A percentile compares a stretch with the other conserved stretches of the same genome.
These are phyloP conservation scores for Pleurotus ostreatus DNA, from an alignment of 768 basidiomycete genomes.

Conservation along the genomic window DNA sequence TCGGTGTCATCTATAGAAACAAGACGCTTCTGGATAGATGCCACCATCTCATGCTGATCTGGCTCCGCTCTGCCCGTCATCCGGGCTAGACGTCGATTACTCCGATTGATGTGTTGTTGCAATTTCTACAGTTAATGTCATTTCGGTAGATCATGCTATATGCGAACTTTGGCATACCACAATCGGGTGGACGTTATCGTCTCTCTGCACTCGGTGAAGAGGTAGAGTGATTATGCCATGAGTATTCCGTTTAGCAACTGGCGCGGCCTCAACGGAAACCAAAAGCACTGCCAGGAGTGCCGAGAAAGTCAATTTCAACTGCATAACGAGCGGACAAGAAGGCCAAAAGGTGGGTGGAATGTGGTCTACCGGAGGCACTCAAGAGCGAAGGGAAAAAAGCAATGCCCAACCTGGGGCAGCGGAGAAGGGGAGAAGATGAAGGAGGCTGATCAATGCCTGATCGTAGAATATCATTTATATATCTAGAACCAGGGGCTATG, in stretches of 20 bases:
- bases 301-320: constrained; percentile 46
- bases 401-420: constrained; percentile 23
- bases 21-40: constrained; percentile 36
- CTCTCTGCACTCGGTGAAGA: constrained; percentile 31
- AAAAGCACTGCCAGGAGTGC: constrained; percentile 51
- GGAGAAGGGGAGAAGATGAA: constrained; percentile 18
- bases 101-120: constrained; percentile 59
- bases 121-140: background rate
- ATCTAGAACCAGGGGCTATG: no score
- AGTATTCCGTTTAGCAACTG: constrained; percentile 26
- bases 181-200: constrained; percentile 27
- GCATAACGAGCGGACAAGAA: constrained; percentile 39
- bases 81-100: constrained; percentile 46
- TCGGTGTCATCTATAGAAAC: constrained; percentile 25
- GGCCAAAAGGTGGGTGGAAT: constrained; percentile 16
- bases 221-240: constrained; percentile 36
- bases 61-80: constrained; percentile 50
- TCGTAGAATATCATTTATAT: background rate
- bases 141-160: background rate
- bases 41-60: constrained; percentile 28
- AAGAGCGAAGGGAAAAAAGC: constrained; percentile 24
- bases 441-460: constrained; percentile 6
- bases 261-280: constrained; percentile 40
- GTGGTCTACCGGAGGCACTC: constrained; percentile 9
- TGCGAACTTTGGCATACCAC: constrained; percentile 24